These are phyloP conservation scores for Geotrichum klebahnii DNA, from an alignment of 1,139 yeast species.

Conservation along the genomic window DNA sequence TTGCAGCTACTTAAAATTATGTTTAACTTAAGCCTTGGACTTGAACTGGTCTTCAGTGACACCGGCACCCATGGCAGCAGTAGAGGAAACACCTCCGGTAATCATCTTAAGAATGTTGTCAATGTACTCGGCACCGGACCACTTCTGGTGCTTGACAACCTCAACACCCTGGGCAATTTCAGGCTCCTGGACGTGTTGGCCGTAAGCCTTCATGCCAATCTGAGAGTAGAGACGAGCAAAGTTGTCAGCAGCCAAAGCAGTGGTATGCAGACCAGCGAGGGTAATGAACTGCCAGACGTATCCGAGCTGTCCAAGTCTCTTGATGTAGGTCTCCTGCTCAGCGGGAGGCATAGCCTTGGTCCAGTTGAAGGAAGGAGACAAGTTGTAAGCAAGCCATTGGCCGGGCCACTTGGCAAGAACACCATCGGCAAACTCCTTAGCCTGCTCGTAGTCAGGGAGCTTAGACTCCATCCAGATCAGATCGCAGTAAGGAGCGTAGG, in stretches of 20 bases:
- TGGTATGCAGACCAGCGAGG: constrained; percentile 93
- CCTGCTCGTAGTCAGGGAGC: constrained; percentile 89
- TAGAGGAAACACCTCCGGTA: constrained; percentile 90
- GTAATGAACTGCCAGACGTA: constrained; percentile 98
- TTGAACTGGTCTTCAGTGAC: constrained; percentile 96
- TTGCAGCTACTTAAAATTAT: neutral
- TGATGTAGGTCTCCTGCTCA: constrained; percentile 88
- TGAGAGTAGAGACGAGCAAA: constrained; percentile 75
- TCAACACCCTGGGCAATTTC: constrained; percentile 90
- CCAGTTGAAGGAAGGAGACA: constrained; percentile 98
- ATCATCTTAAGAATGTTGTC: constrained; percentile 86
- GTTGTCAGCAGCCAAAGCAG: constrained; percentile 85
- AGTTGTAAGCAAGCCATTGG: constrained; percentile 93
- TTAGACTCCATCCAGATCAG: constrained; percentile 99
- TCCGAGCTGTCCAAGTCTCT: constrained; percentile 83
- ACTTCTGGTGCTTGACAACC: constrained; percentile 95
- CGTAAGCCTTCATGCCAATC: constrained; percentile 94
- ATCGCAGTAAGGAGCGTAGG: constrained; percentile 92
- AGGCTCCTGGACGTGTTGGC: constrained; percentile 76
- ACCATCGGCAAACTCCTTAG: constrained; percentile 91
- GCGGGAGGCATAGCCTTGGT: constrained; percentile 82
- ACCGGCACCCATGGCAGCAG: constrained; percentile 98
- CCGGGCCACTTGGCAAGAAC: constrained; percentile 76
- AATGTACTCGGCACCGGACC: constrained; percentile 98
- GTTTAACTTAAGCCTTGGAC: constrained; percentile 30